Evolutionary conservation across 2,329 filamentous ascomycete species (phyloP).

Genomic region (Fusarium heterosporum): DNA sequence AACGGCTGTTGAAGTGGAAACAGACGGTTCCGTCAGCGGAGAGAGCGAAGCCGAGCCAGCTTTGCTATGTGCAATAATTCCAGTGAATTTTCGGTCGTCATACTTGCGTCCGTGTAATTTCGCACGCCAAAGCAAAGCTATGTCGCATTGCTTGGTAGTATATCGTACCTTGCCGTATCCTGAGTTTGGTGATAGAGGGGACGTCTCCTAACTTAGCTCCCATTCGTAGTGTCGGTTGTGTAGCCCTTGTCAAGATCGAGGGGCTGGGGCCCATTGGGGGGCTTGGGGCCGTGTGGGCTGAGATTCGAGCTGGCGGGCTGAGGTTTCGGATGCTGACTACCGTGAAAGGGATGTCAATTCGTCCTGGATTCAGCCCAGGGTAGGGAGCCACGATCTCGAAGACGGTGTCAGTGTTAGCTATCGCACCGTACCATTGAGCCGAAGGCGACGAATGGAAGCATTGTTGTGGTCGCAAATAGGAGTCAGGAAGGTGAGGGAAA

Average conservation of each 20-base stretch:
- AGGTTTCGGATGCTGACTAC: constrained; percentile 42
- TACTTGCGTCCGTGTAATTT: constrained; percentile 1
- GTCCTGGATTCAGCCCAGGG: not conserved
- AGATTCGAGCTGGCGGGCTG: constrained; percentile 45
- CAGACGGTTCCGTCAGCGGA: constrained; percentile 34
- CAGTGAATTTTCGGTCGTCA: not conserved
- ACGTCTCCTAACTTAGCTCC: constrained; percentile 10
- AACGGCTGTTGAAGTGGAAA: constrained; percentile 42
- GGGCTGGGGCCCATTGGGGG: constrained; percentile 27
- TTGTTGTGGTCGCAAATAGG: constrained; percentile 31
- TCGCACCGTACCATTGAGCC: constrained; percentile 5
- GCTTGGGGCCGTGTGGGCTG: constrained; percentile 43
- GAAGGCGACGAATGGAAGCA: constrained; percentile 24
- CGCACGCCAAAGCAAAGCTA: not conserved
- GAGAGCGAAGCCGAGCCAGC: constrained; percentile 40
- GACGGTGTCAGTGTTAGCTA: constrained; percentile 13
- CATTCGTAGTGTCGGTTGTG: constrained; percentile 30
- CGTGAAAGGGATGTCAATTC: constrained; percentile 30
- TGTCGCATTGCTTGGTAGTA: constrained; percentile 10
- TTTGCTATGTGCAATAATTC: constrained; percentile 7
- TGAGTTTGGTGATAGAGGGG: constrained; percentile 18
- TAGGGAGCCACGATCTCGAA: constrained; percentile 30
- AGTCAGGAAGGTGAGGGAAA: constrained; percentile 24
- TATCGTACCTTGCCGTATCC: constrained; percentile 8
- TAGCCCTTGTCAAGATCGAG: constrained; percentile 44